Percentiles rank a stretch among this genome's conserved stretches.
Conservation (phyloP, 345 rosid genomes). For the Ailanthus altissimus region DNA sequence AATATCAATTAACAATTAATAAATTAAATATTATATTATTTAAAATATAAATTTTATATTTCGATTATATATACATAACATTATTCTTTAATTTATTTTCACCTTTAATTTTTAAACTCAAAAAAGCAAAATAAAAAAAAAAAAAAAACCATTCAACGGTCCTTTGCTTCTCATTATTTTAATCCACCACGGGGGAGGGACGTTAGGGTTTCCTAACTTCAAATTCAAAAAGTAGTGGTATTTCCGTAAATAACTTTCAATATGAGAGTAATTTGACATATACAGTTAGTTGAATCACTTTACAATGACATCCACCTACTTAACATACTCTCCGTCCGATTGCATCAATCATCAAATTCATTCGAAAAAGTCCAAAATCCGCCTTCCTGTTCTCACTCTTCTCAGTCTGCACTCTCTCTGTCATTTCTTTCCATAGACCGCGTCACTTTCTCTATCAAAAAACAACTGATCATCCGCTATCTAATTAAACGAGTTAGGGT, state of each 20-base stretch:
- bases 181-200: slow-evolving; percentile 19
- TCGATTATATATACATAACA: too few relatives aligned
- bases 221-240: slow-evolving; percentile 41
- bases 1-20: too few relatives aligned
- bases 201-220: slow-evolving; percentile 32
- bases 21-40: too few relatives aligned
- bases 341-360: background rate
- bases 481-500: background rate
- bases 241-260: slow-evolving; percentile 26
- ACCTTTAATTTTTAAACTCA: too few relatives aligned
- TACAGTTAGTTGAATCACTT: background rate
- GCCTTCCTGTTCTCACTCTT: slow-evolving; percentile 30
- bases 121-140: too few relatives aligned
- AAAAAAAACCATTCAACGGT: background rate
- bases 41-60: too few relatives aligned
- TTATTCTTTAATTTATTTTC: too few relatives aligned
- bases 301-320: slow-evolving; percentile 14
- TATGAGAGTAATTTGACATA: slow-evolving; percentile 19
- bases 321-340: slow-evolving; percentile 1
- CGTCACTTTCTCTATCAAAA: background rate
- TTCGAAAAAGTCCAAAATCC: slow-evolving; percentile 22
- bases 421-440: slow-evolving; percentile 16
- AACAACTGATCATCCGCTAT: slow-evolving; percentile 13
- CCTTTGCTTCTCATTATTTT: slow-evolving; percentile 12
- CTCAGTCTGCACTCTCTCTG: slow-evolving; percentile 18